Evolutionary conservation across 345 rosid genomes (phyloP).

Genomic region (Angophora floribunda): DNA sequence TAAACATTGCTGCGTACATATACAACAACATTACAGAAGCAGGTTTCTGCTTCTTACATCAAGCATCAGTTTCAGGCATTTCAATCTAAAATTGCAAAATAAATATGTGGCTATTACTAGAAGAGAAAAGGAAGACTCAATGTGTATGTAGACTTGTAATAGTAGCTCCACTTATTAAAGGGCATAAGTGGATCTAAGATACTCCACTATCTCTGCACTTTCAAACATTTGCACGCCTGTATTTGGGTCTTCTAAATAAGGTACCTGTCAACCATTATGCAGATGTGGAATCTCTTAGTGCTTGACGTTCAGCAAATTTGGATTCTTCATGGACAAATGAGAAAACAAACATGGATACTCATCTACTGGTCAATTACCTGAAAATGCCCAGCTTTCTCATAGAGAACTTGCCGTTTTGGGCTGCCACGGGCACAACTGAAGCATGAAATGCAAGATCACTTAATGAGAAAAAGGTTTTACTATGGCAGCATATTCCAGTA

Average conservation of each 20-base stretch:
- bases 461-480: neutral
- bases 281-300: neutral
- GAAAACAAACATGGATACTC: neutral
- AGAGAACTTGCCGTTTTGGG: conserved; percentile 59
- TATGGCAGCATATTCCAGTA: neutral
- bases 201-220: conserved; percentile 84
- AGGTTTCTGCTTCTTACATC: neutral
- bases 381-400: conserved; percentile 55
- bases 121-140: neutral
- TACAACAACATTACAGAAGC: neutral
- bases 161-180: conserved; percentile 9
- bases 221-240: conserved; percentile 89
- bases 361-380: conserved; percentile 32
- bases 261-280: conserved; percentile 42
- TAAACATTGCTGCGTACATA: neutral
- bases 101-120: neutral
- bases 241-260: conserved; percentile 86
- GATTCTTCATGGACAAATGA: neutral
- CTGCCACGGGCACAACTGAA: conserved; percentile 87
- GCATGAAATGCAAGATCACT: neutral
- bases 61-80: neutral
- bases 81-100: neutral
- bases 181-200: conserved; percentile 73
- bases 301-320: neutral
- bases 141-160: neutral